A percentile compares a stretch with the other conserved stretches of the same genome.
These are phyloP conservation scores for Podospora sp. DNA, from an alignment of 495 filamentous ascomycete species.

Conservation along the genomic window DNA sequence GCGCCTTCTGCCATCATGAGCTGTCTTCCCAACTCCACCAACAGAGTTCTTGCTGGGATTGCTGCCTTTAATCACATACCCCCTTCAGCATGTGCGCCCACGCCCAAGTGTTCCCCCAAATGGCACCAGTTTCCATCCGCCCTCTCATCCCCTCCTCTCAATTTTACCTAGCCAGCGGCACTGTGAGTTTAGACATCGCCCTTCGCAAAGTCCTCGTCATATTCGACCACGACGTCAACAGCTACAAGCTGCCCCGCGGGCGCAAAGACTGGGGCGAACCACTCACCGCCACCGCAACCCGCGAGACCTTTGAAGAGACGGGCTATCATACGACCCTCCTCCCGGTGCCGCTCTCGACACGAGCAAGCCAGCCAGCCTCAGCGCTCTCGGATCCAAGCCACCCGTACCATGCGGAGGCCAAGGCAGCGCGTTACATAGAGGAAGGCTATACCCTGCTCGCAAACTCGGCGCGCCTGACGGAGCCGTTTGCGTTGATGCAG, in stretches of 20 bases:
- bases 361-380: conserved; percentile 10
- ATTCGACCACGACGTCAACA: conserved; percentile 20
- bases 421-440: background rate
- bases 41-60: background rate
- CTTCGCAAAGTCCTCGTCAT: conserved; percentile 32
- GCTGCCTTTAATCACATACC: background rate
- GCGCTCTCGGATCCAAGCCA: background rate
- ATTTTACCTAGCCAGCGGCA: conserved; percentile 38
- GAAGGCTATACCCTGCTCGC: conserved; percentile 6
- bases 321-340: conserved; percentile 31
- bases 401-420: background rate
- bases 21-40: background rate
- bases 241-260: conserved; percentile 37
- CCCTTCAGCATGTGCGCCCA: background rate
- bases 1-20: background rate
- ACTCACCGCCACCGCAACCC: conserved; percentile 27
- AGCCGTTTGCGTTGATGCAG: conserved; percentile 24
- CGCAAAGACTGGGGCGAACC: conserved; percentile 37
- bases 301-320: conserved; percentile 40
- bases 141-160: conserved; percentile 29
- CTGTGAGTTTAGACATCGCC: conserved; percentile 31
- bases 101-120: background rate
- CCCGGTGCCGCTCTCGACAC: conserved; percentile 22
- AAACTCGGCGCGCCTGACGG: conserved; percentile 13
- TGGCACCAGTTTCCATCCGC: background rate